Evolutionary conservation across 352 stramenopile species (phyloP), one percentile per base, ranked within the genome.

Genomic region (Phytopythium helicoides): DNA sequence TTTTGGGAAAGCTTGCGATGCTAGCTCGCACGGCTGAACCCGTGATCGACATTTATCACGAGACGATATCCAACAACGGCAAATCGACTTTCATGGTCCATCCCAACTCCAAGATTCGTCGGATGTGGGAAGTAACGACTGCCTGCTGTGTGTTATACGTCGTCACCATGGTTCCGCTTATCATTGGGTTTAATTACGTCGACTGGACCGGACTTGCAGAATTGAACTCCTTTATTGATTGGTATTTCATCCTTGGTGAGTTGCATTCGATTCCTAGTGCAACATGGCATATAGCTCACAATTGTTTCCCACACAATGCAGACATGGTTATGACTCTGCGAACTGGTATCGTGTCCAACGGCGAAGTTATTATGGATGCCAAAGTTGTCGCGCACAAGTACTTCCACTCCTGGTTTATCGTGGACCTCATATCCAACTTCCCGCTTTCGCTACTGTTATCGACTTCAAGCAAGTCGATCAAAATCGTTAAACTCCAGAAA

Each of bases 401-500:
- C 55, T 59, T 93, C 3, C 65, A 56, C 53, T 74, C 77, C 10
- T 96, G 82, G 86, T 92, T 94, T 52, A 71, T 93, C 33, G 67
- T 94, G 15, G 84, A 94, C 54, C 52, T 93, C 36, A 66, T 93
- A 45, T 92, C 82, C 19, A 92, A 89, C 47, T 91, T 94, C 38
- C 84, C 84, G n/a, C 66, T 92, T 31, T 60, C 83, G 14, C 61
- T 90, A 0, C 83, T 92, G 36, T 66, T 89, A 4, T 47, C 71
- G 25, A 73, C 58, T 16, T 76, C 81, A 15, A 73, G 73, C 10
- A 88, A 88, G 58, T 88, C 79, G 15, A 59, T 92, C 49, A 94
- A 92, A 52, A 89, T 92, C 25, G 66, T 92, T 10, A 92, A 92
- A 35, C 60, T 95, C 2, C 78, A 93, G 49, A 95, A 93, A 39